These are phyloP conservation scores for Hypholoma fasciculare DNA, from an alignment of 768 basidiomycete species.

Conservation along the genomic window DNA sequence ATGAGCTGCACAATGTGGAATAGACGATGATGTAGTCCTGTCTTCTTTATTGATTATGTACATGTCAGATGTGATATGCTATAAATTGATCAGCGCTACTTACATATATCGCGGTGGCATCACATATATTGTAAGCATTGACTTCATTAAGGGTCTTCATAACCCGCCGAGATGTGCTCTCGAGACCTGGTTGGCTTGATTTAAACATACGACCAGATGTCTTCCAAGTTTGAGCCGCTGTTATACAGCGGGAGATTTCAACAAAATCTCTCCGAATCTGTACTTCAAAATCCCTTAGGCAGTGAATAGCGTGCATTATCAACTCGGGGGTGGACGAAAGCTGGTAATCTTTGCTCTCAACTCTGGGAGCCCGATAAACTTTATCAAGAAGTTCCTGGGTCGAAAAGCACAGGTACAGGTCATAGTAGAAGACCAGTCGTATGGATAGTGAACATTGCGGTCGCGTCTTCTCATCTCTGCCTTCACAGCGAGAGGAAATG, in stretches of 20 bases:
- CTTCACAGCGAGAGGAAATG: not conserved
- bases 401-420: not conserved
- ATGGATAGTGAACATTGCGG: not conserved
- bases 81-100: not conserved
- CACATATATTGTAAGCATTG: not conserved
- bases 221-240: not conserved
- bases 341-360: not conserved
- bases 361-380: not conserved
- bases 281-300: not conserved
- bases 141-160: not conserved
- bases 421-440: not conserved
- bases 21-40: no score
- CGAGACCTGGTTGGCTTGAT: not conserved
- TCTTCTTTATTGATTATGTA: no score
- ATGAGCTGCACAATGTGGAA: no score
- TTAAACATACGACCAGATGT: not conserved
- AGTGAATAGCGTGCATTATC: not conserved
- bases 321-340: not conserved
- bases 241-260: no score
- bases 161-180: not conserved
- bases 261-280: no score
- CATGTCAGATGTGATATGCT: no score
- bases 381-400: not conserved
- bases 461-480: not conserved
- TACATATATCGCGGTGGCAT: not conserved